A percentile compares a stretch with the other conserved stretches of the same genome.
Conservation (phyloP, 106 monocot species). For the Apostasia shenzhenica region DNA sequence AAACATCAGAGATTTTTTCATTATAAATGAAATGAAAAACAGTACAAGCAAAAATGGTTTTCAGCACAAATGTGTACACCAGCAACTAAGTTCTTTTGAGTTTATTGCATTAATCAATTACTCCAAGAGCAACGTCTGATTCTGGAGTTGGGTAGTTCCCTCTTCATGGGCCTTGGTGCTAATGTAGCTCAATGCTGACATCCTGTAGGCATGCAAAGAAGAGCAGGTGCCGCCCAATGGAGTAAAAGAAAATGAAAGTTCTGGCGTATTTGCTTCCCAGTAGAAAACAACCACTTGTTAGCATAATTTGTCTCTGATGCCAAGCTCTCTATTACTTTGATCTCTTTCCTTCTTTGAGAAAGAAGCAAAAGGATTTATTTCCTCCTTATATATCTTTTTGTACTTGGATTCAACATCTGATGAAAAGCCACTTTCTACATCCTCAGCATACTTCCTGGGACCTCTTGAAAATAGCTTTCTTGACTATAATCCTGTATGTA, state of each 20-base stretch:
- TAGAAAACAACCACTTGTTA: conserved; percentile 94
- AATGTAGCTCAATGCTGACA: conserved; percentile 86
- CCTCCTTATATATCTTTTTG: conserved; percentile 98
- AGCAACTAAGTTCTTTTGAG: no score
- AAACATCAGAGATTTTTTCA: no score
- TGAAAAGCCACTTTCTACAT: conserved; percentile 85
- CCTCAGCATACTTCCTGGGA: conserved; percentile 94
- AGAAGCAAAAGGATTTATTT: conserved; percentile 99
- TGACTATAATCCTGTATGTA: conserved; percentile 94
- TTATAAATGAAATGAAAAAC: no score
- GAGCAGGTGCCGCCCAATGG: conserved; percentile 90
- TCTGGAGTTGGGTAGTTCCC: no score
- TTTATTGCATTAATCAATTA: no score
- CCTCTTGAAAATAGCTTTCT: conserved; percentile 94
- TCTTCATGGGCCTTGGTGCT: conserved; percentile 5
- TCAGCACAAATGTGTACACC: no score
- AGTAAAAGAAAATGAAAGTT: conserved; percentile 95
- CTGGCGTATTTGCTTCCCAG: conserved; percentile 93
- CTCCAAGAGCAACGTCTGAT: no score
- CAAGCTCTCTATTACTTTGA: conserved; percentile 97
- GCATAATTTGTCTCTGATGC: conserved; percentile 95
- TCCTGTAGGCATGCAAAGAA: conserved; percentile 94
- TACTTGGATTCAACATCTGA: conserved; percentile 98
- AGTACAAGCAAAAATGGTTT: no score
- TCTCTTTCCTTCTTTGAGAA: conserved; percentile 98